Conservation (phyloP, 202 grass and related monocot genomes). For the Digitaria exilis region DNA sequence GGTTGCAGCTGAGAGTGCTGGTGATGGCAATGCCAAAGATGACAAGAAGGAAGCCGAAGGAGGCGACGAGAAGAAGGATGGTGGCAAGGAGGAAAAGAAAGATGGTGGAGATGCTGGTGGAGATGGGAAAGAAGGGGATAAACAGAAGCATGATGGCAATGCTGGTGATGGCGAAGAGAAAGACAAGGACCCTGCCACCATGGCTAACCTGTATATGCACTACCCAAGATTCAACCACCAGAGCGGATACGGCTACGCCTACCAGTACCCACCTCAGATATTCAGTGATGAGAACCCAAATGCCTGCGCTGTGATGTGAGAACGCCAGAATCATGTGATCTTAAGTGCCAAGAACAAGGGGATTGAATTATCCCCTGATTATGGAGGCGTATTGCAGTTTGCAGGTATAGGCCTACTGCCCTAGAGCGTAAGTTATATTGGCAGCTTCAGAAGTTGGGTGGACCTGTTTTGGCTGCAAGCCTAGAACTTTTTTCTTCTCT, state of each 20-base stretch:
- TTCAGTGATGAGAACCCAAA: conserved; percentile 89
- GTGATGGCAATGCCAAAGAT: conserved; percentile 30
- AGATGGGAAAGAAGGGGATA: conserved; percentile 38
- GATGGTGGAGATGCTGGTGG: conserved; percentile 24
- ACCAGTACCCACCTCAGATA: conserved; percentile 59
- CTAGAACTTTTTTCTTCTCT: conserved; percentile 31
- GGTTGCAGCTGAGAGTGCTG: conserved; percentile 27
- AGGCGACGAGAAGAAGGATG: conserved; percentile 43
- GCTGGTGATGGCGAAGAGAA: conserved; percentile 29
- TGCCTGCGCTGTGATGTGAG: conserved; percentile 76
- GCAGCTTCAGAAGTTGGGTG: neutral
- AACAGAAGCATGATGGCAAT: conserved; percentile 33
- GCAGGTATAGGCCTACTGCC: conserved; percentile 31
- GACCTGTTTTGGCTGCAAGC: conserved; percentile 14
- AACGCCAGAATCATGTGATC: conserved; percentile 22
- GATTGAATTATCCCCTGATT: conserved; percentile 30
- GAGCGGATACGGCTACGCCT: conserved; percentile 32
- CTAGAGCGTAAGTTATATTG: neutral
- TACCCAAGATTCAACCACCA: conserved; percentile 51
- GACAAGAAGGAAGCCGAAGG: conserved; percentile 51
- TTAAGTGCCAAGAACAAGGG: neutral
- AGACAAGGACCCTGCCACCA: conserved; percentile 25
- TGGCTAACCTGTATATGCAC: conserved; percentile 48
- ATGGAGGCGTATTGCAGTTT: conserved; percentile 44
- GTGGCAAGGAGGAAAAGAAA: conserved; percentile 53